Conservation (phyloP, 805 yeast species). For the Zygoascus flipseniorum region DNA sequence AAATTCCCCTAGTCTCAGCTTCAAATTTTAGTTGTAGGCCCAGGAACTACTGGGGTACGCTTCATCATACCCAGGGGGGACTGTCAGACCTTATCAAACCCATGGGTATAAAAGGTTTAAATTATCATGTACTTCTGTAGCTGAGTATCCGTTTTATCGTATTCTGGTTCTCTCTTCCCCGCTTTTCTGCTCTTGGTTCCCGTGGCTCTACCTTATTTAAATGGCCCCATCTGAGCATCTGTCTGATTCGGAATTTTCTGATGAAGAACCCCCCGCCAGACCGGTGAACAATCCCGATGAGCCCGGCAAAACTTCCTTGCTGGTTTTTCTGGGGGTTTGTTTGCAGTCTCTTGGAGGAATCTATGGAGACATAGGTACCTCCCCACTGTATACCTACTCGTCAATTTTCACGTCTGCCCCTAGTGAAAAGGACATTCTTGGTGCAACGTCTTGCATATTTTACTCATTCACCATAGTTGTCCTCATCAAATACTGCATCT, state of each 20-base stretch:
- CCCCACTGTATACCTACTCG: constrained; percentile 46
- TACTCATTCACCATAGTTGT: constrained; percentile 49
- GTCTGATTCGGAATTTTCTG: background rate
- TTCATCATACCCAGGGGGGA: background rate
- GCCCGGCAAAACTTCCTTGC: background rate
- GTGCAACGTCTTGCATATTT: constrained; percentile 45
- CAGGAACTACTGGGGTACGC: background rate
- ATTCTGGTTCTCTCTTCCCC: too few species aligned
- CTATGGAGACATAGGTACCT: constrained; percentile 56
- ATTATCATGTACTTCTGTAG: background rate
- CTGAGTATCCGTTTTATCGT: too few species aligned
- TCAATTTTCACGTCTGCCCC: constrained; percentile 32
- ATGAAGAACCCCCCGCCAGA: background rate
- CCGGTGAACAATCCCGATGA: background rate
- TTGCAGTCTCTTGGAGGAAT: constrained; percentile 50
- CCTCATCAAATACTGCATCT: constrained; percentile 40
- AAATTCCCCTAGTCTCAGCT: background rate
- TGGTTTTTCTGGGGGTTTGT: background rate
- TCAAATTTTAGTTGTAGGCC: background rate
- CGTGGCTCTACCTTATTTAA: background rate
- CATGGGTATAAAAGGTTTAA: background rate
- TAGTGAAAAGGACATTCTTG: constrained; percentile 35
- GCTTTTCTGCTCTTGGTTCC: background rate
- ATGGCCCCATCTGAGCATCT: background rate
- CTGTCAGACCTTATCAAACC: background rate